Conservation (phyloP, 768 basidiomycete genomes). For the Mrakia blollopis region DNA sequence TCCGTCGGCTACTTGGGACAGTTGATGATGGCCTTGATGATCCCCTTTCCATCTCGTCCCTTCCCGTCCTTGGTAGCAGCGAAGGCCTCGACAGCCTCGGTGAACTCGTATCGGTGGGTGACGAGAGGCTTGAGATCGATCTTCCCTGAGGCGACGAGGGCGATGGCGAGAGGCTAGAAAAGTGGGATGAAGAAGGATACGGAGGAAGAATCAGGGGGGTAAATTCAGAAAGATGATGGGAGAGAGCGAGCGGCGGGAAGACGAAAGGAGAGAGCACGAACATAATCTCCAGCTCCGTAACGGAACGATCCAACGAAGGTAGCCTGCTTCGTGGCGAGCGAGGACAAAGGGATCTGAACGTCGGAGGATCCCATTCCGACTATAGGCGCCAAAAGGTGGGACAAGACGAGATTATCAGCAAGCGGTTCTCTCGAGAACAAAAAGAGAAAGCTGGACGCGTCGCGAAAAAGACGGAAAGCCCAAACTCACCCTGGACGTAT, state of each 20-base stretch:
- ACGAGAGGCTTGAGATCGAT: conserved; percentile 83
- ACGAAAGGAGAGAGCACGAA: background rate
- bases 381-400: conserved; percentile 44
- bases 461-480: too few relatives aligned
- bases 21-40: conserved; percentile 58
- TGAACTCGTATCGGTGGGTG: conserved; percentile 79
- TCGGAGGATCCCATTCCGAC: conserved; percentile 83
- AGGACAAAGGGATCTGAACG: conserved; percentile 65
- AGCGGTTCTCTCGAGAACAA: too few relatives aligned
- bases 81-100: conserved; percentile 74
- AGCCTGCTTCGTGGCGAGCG: conserved; percentile 70
- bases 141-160: conserved; percentile 72
- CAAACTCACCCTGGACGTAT: conserved; percentile 20
- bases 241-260: background rate
- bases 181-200: conserved; percentile 35
- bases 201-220: background rate
- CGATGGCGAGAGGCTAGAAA: conserved; percentile 65
- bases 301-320: conserved; percentile 79
- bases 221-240: background rate
- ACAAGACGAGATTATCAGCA: background rate
- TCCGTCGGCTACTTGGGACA: background rate
- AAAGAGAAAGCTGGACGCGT: too few relatives aligned
- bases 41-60: conserved; percentile 75
- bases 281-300: background rate
- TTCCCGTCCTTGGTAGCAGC: conserved; percentile 71